Evolutionary conservation across 805 yeast species (phyloP).

Genomic region (Kuraishia borneana): DNA sequence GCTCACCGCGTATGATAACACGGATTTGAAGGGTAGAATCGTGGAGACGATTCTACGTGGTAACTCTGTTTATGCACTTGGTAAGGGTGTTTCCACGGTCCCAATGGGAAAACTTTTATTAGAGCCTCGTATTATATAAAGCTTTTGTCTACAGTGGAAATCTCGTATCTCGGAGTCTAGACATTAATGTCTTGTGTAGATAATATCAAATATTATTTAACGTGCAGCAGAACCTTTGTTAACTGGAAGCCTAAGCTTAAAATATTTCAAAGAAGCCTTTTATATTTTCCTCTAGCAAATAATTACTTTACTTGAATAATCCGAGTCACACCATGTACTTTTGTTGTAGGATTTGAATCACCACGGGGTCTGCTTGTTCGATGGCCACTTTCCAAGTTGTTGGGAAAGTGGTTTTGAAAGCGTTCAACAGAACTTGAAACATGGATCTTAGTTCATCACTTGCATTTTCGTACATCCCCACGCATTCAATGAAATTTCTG

Average conservation of each 20-base stretch:
- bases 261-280: background rate
- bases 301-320: background rate
- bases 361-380: background rate
- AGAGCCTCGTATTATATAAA: constrained; percentile 36
- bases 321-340: background rate
- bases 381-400: constrained; percentile 15
- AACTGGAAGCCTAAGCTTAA: constrained; percentile 4
- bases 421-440: constrained; percentile 32
- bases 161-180: no score
- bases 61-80: constrained; percentile 44
- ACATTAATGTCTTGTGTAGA: no score
- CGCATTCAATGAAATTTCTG: constrained; percentile 44
- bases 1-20: constrained; percentile 78
- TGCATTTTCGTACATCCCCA: constrained; percentile 44
- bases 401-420: constrained; percentile 38
- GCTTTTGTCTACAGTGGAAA: background rate
- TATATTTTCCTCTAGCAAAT: background rate
- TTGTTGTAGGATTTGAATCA: background rate
- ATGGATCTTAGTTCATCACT: constrained; percentile 28
- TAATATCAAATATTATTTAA: no score
- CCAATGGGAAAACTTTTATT: constrained; percentile 52
- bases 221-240: constrained; percentile 50
- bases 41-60: constrained; percentile 78
- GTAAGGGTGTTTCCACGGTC: constrained; percentile 40
- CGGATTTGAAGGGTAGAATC: constrained; percentile 58